phyloP scores from a whole-genome alignment of 106 monocot genomes.

The Dendrobium officinale region DNA sequence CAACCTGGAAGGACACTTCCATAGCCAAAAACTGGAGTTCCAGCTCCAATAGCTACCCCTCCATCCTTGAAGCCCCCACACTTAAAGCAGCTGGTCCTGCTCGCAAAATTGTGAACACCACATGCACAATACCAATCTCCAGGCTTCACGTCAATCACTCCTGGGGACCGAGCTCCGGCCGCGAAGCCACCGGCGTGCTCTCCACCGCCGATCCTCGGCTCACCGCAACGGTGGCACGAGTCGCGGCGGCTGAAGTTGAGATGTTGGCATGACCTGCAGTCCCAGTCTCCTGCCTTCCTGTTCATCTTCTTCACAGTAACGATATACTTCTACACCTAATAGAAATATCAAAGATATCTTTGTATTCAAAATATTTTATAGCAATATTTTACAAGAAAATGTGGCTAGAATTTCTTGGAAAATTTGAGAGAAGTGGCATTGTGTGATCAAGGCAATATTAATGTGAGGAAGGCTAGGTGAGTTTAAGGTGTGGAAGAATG shows the following conservation, averaged over 20 bases:
- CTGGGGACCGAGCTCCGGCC: constrained; percentile 17
- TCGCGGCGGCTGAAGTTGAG: constrained; percentile 95
- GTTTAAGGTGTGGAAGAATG: not conserved
- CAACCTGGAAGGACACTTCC: constrained; percentile 43
- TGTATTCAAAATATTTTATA: not conserved
- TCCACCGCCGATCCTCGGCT: constrained; percentile 29
- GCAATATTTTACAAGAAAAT: no score
- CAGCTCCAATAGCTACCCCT: constrained; percentile 19
- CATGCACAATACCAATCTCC: constrained; percentile 97
- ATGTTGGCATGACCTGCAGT: constrained; percentile 82
- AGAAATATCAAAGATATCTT: not conserved
- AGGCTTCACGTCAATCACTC: constrained; percentile 55
- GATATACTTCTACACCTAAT: not conserved
- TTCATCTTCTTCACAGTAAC: constrained; percentile 39
- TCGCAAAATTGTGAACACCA: constrained; percentile 90
- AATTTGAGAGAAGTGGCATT: no score
- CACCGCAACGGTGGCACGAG: constrained; percentile 72
- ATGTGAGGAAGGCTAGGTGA: not conserved
- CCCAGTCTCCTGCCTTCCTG: constrained; percentile 94
- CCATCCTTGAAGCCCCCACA: constrained; percentile 65
- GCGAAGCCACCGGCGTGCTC: constrained; percentile 14
- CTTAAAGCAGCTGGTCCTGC: constrained; percentile 82
- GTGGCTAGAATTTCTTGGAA: not conserved
- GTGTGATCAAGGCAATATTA: not conserved
- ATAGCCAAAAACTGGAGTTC: constrained; percentile 16